Base-by-base conservation (phyloP, 352 stramenopile species). In the Elongisporangium anandrum region DNA sequence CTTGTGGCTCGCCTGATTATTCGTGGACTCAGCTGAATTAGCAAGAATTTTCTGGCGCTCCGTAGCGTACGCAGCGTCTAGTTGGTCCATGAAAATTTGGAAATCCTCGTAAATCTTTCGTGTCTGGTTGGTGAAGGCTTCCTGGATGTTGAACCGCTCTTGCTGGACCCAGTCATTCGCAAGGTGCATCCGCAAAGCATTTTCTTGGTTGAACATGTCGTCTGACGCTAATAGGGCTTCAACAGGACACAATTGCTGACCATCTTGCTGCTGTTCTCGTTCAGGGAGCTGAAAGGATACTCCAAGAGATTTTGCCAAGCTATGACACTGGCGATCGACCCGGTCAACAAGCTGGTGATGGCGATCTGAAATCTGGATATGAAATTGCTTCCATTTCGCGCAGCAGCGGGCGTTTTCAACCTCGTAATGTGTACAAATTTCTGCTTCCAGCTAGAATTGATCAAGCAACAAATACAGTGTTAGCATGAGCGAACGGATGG, bases 61-160 rank as follows among this genome's bases (percentile, higher is more conserved):
- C 0, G 53, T 19, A 2, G 67, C 49, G 52, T 70, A 80, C 9
- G 77, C 66, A 17, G 52, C 23, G n/a, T 88, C 66, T 15, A 85
- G 60, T 50, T 80, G 68, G n/a, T 71, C 61, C 9, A 85, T 52
- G 47, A 75, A 83, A 16, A 38, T 58, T 56, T 71, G 59, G 50
- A 81, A 70, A 38, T 88, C 81, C 12, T 62, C 53, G 21, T 87
- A 73, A 13, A 87, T 66, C 54, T 84, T 79, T 39, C 73, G 74
- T 0, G 67, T 77, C 57, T 88, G 77, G 48, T 78, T 84, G 7
- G 74, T 87, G 56, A 88, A 86, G 2, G 81, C 81, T 41, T 88
- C 74, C 52, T 90, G 70, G 45, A 90, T 73, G 51, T 84, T 88
- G 53, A 87, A 90, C 1, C 78, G 77, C 41, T 90, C 81, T 49